Base-by-base conservation (phyloP, 352 stramenopile genomes). In the Halophytophthora polymorphica region DNA sequence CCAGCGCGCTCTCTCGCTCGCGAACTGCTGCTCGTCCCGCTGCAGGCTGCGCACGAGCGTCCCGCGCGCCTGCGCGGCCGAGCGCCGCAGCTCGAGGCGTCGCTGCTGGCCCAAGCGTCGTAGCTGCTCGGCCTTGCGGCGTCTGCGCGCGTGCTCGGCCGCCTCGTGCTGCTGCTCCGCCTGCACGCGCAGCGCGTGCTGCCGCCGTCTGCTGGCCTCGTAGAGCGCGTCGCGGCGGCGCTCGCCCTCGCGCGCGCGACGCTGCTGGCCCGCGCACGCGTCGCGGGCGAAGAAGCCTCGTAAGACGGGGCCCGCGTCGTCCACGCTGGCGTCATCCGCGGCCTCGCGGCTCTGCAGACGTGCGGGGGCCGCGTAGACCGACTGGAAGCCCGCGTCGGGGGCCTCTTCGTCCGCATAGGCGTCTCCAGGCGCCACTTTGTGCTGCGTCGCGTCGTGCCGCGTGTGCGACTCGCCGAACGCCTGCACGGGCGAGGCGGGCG, bases 221-320 rank as follows among this genome's bases (percentile, higher is more conserved):
- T 86, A 88, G 17, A 79, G 45, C 1, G 55, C 40, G 12, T 80
- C 65, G 18, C 77, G 73, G 12, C 58, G 61, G 4, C 60, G 61
- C 23, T 81, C 53, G 15, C 62, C 61, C 35, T 83, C 62, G 18
- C 79, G 69, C 0, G 52, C 56, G 12, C 77, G 73, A 13, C 79
- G 38, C 22, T 69, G 61, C 21, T 79, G 71, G 2, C 63, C 71
- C 0, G 52, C 44, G 12, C 53, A 62, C 13, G 73, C 58, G n/a
- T 37, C 71, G 29, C 75, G 74, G 37, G 47, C 79, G 50, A 88
- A 86, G 38, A 86, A 86, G 41, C 75, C 72, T 51, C 84, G 83
- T 28, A 88, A 52, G 38, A 88, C 78, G 2, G 73, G 73, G 3
- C 60, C 49, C 4, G 73, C 56, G 17, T 66, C 55, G 10, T 66